Conservation (phyloP, 257 asterid genomes). For the Solanum peruvianum region DNA sequence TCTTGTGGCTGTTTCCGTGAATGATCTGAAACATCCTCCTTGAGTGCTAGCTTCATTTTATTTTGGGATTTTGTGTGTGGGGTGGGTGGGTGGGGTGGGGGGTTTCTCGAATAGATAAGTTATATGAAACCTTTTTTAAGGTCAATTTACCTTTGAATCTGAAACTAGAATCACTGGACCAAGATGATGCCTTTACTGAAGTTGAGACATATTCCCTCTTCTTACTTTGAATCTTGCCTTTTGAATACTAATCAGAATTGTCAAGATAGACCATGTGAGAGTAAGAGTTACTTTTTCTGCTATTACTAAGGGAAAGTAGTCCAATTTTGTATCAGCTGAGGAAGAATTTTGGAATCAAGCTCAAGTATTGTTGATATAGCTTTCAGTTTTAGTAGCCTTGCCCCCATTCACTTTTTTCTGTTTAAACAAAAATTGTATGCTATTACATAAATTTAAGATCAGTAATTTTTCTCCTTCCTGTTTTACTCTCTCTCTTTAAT, state of each 20-base stretch:
- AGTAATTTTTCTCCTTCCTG: background rate
- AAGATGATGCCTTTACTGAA: background rate
- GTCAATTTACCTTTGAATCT: background rate
- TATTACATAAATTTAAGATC: background rate
- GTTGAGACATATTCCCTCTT: background rate
- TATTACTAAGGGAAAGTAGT: background rate
- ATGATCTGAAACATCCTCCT: background rate
- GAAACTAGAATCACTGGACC: background rate
- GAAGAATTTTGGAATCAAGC: background rate
- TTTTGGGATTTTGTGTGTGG: background rate
- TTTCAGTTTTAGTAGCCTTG: background rate
- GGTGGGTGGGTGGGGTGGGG: no score
- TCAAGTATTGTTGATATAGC: background rate
- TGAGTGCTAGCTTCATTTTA: background rate
- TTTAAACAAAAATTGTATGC: background rate
- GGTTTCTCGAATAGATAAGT: background rate
- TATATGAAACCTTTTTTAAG: background rate
- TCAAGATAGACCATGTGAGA: background rate
- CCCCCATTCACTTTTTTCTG: background rate
- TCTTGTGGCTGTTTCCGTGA: background rate
- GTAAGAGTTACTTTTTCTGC: background rate
- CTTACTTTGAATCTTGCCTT: background rate
- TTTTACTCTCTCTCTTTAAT: background rate
- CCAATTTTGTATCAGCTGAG: background rate
- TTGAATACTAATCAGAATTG: background rate